Base-by-base conservation (phyloP, 2,329 filamentous ascomycete genomes). In the Setomelanomma holmii region DNA sequence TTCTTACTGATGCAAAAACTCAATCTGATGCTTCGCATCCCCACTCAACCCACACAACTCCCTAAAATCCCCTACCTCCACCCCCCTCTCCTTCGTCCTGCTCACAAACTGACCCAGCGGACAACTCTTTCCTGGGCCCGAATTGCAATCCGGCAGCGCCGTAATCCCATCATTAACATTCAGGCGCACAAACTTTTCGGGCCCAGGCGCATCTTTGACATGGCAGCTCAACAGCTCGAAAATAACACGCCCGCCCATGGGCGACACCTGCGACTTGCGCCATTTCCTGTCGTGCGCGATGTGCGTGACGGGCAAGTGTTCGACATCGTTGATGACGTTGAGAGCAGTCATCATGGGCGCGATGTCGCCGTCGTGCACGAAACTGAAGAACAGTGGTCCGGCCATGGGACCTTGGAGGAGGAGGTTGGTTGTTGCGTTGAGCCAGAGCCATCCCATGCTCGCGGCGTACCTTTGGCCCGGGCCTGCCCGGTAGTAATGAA, bases 361-460 rank as follows among this genome's bases (percentile, higher is more conserved):
- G 19, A 86, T 83, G 53, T 86, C 84, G 27, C 82, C 82, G 57
- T 86, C 84, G 52, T 86, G 84, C 4, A 83, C 83, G 58, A 86
- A 86, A 63, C 80, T 85, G 58, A 86, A 80, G 63, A 84, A 86
- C 14, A 84, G 63, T 1, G 75, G 71, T 2, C 82, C 82, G 5
- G 69, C 66, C 6, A 36, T 35, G 3, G 76, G 74, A 0, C 81
- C 79, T 34, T 78, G 66, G 4, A 70, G 59, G 49, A 86, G 68
- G 30, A 86, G 64, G 40, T 78, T 72, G 5, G 78, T 73, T 0
- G 83, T 86, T 4, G 83, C 82, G 64, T 86, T 84, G 40, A 86
- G 60, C 80, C 82, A 86, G 8, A 85, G 65, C 78, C 78, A 83
- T 2, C 84, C 84, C 81, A 86, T 83, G 1, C 76, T 72, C 5